phyloP scores from a whole-genome alignment of 352 stramenopile genomes.

The Pythium pectinolyticum region DNA sequence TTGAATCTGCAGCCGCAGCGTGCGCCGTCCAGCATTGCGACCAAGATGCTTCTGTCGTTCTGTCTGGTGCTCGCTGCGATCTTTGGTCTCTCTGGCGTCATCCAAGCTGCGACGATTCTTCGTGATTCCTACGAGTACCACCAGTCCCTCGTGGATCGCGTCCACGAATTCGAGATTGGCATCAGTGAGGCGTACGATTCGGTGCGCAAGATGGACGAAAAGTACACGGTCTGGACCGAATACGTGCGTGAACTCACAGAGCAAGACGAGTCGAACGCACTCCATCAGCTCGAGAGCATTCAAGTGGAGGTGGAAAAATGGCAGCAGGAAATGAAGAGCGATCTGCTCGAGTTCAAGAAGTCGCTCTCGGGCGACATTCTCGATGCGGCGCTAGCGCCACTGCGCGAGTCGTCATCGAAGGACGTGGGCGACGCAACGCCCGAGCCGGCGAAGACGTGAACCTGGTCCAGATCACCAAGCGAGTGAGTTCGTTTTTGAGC shows the following conservation, averaged over 20 bases:
- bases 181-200: conserved; percentile 69
- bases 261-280: conserved; percentile 63
- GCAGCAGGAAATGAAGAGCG: conserved; percentile 71
- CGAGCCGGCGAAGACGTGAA: conserved; percentile 6
- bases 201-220: conserved; percentile 62
- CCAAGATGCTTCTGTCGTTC: conserved; percentile 37
- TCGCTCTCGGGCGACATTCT: conserved; percentile 56
- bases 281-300: conserved; percentile 62
- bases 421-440: conserved; percentile 12
- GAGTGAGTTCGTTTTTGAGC: background rate
- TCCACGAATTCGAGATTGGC: conserved; percentile 58
- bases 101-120: conserved; percentile 48
- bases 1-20: conserved; percentile 17
- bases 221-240: conserved; percentile 73
- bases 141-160: conserved; percentile 49
- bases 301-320: conserved; percentile 71
- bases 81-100: conserved; percentile 54
- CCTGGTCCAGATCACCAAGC: background rate
- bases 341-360: conserved; percentile 62
- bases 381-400: conserved; percentile 42
- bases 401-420: conserved; percentile 44
- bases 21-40: conserved; percentile 20
- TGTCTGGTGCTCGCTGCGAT: conserved; percentile 41
- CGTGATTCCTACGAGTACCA: conserved; percentile 69
- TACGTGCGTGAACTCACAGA: conserved; percentile 68